Evolutionary conservation across 495 filamentous ascomycete species (phyloP).

Genomic region (Penicillium macrosclerotiorum): DNA sequence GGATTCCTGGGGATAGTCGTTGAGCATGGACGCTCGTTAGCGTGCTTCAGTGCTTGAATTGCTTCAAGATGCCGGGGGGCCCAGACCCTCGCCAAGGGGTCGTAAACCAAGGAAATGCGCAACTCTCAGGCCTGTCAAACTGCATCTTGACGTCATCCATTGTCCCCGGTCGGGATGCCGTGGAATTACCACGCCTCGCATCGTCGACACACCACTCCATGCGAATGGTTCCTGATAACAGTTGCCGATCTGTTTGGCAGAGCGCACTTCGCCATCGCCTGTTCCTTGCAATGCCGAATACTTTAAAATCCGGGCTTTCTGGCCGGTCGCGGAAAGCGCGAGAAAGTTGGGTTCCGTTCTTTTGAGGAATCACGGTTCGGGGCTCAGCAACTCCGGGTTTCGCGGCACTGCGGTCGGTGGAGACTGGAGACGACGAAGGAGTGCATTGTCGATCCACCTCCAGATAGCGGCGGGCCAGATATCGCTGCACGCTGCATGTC

Average conservation of each 20-base stretch:
- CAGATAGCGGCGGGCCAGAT: slow-evolving; percentile 4
- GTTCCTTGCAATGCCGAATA: background rate
- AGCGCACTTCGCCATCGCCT: background rate
- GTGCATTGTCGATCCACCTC: slow-evolving; percentile 26
- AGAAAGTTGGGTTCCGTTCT: background rate
- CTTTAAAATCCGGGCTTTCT: background rate
- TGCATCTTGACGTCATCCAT: slow-evolving; percentile 25
- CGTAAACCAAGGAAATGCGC: slow-evolving; percentile 27
- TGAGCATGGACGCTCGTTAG: too few species aligned
- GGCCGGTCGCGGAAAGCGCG: slow-evolving; percentile 1
- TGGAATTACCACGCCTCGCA: slow-evolving; percentile 16
- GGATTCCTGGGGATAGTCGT: too few species aligned
- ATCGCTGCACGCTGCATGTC: slow-evolving; percentile 27
- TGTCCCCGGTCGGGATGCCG: background rate
- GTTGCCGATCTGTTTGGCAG: slow-evolving; percentile 4
- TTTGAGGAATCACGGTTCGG: slow-evolving; percentile 1
- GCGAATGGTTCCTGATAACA: slow-evolving; percentile 6
- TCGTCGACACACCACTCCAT: background rate
- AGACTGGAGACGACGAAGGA: slow-evolving; percentile 19
- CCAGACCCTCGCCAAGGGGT: slow-evolving; percentile 17
- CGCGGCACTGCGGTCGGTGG: slow-evolving; percentile 12
- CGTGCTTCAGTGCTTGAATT: slow-evolving; percentile 14
- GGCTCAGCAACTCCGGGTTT: slow-evolving; percentile 17
- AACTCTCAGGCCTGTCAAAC: slow-evolving; percentile 21
- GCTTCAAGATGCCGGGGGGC: slow-evolving; percentile 14